Evolutionary conservation across 208 protist species (phyloP), one percentile per base, ranked within the genome.

Genomic region (Acanthamoeba castellanii): DNA sequence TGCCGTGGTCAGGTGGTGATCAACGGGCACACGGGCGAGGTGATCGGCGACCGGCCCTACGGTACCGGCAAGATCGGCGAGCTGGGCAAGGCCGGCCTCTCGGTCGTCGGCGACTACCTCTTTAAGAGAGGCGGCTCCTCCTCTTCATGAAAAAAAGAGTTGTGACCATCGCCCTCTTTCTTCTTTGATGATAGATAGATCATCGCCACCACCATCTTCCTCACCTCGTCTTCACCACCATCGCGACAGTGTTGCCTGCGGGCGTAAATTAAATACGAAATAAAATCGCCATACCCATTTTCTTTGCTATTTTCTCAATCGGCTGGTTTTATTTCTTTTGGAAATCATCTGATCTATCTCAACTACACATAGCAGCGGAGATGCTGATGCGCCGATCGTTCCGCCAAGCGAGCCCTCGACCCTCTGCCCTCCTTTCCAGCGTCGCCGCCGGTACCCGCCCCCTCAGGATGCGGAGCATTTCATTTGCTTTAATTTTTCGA

Each of bases 11-110:
- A 91, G 84, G 84, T 91, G 84, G 84, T 70, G 32, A 70, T 91
- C 84, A 91, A 91, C 59, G 84, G 84, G 2, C 84, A 91, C 32
- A 91, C 84, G 57, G 84, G 84, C 2, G 84, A 91, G 42, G 84
- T 91, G 20, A 37, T 72, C 20, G 84, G 84, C 32, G 84, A 91
- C 55, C 16, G 84, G 20, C 84, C 84, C 84, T 91, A 91, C 30
- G 84, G 84, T 27, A 91, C 84, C n/a, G 84, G 84, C 18, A 47
- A 32, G 57, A 64, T 91, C 59, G 84, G 84, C 57, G 84, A 91
- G 45, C 76, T 85, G 20, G 42, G 76, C 76, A 85, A 85, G 42
- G 76, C 76, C 7, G 47, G 76, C 76, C 32, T 85, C 45, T n/a
- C 45, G 4, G 76, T 30, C 76, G 11, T 85, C 20, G 76, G 76